Percentiles rank a stretch among this genome's conserved stretches.
Conservation (phyloP, 164 flowering plant genomes). For the Liquidambar formosana region DNA sequence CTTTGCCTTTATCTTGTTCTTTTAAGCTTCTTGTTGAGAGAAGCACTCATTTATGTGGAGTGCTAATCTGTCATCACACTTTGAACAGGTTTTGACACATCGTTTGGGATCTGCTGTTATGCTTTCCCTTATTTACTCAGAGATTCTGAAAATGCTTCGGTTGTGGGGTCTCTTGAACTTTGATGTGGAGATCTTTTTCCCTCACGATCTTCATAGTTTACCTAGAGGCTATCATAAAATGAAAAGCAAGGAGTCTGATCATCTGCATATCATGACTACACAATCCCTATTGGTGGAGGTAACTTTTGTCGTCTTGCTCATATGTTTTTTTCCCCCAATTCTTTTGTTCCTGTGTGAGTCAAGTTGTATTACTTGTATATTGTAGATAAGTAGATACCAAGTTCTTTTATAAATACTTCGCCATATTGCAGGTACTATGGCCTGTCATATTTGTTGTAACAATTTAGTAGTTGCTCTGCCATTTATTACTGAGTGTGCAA, state of each 20-base stretch:
- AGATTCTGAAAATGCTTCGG: conserved; percentile 75
- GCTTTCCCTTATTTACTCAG: conserved; percentile 79
- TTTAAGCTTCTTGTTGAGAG: neutral
- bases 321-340: neutral
- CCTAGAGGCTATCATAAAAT: conserved; percentile 77
- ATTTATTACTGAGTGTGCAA: too few relatives aligned
- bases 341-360: neutral
- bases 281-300: conserved; percentile 68
- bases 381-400: too few relatives aligned
- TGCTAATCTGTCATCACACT: neutral
- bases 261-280: conserved; percentile 64
- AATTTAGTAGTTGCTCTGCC: too few relatives aligned
- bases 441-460: too few relatives aligned
- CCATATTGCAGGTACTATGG: too few relatives aligned
- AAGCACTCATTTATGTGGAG: neutral
- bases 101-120: conserved; percentile 76
- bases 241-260: conserved; percentile 75
- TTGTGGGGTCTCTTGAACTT: conserved; percentile 65
- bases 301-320: conserved; percentile 5
- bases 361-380: too few relatives aligned
- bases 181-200: conserved; percentile 78
- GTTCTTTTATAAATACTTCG: too few relatives aligned
- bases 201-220: conserved; percentile 57
- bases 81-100: conserved; percentile 75
- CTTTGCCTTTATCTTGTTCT: conserved; percentile 4